phyloP scores from a whole-genome alignment of 495 filamentous ascomycete genomes.

The Parathielavia appendiculata region DNA sequence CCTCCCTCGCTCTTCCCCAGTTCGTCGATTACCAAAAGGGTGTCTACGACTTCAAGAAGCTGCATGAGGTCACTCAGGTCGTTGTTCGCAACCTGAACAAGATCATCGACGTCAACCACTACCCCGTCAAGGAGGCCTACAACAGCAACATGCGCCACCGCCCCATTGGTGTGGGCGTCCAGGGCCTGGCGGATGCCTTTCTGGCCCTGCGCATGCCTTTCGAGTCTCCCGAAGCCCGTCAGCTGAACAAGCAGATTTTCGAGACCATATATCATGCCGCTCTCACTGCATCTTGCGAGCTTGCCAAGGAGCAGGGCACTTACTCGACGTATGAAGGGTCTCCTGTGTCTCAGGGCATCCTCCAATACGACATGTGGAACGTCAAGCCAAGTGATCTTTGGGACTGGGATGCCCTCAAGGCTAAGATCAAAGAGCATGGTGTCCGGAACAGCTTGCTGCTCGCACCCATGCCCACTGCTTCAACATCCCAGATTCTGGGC shows the following conservation, averaged over 20 bases:
- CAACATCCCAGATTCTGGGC: conserved; percentile 91
- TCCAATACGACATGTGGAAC: conserved; percentile 99
- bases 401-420: conserved; percentile 92
- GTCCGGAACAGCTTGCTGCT: conserved; percentile 91
- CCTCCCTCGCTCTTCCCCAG: conserved; percentile 83
- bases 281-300: conserved; percentile 77
- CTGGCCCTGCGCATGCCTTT: conserved; percentile 94
- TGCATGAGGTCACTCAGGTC: conserved; percentile 87
- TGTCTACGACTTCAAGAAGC: conserved; percentile 87
- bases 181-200: conserved; percentile 98
- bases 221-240: conserved; percentile 85
- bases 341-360: conserved; percentile 88
- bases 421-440: conserved; percentile 82
- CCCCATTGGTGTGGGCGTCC: conserved; percentile 92
- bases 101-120: conserved; percentile 96
- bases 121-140: conserved; percentile 87
- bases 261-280: conserved; percentile 99
- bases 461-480: conserved; percentile 96
- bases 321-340: conserved; percentile 92
- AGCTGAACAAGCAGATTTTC: conserved; percentile 97
- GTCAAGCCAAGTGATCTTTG: conserved; percentile 88
- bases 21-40: conserved; percentile 79
- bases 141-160: conserved; percentile 94
- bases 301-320: conserved; percentile 74
- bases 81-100: conserved; percentile 91